phyloP scores from a whole-genome alignment of 768 basidiomycete species.

The Tulasnella sp. region DNA sequence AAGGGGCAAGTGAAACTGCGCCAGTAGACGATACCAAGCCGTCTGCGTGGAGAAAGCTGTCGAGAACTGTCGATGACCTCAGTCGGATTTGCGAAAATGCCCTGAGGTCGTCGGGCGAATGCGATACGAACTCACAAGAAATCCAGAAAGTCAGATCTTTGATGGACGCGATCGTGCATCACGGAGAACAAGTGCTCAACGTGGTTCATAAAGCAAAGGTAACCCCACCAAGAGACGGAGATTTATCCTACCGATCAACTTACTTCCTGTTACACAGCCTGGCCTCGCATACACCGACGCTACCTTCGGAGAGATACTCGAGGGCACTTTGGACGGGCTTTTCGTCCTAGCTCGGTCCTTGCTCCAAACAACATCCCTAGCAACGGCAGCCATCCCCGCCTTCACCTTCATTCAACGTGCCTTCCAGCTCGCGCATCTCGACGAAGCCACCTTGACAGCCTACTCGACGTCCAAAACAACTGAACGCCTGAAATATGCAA shows the following conservation, averaged over 20 bases:
- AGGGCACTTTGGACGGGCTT: constrained; percentile 15
- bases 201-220: not conserved
- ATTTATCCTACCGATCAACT: too few relatives aligned
- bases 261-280: not conserved
- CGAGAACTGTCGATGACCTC: constrained; percentile 1
- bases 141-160: not conserved
- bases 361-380: not conserved
- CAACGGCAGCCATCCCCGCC: not conserved
- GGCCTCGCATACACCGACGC: not conserved
- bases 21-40: not conserved
- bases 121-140: not conserved
- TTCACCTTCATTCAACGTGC: not conserved
- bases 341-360: not conserved
- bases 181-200: not conserved
- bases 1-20: not conserved
- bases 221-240: not conserved
- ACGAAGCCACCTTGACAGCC: not conserved
- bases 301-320: constrained; percentile 1
- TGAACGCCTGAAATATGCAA: constrained; percentile 17
- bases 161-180: not conserved
- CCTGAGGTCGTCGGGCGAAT: not conserved
- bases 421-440: not conserved
- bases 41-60: not conserved
- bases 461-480: not conserved
- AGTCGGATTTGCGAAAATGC: not conserved